Evolutionary conservation across 2,329 filamentous ascomycete species (phyloP).

Genomic region (Helotiales sp.): DNA sequence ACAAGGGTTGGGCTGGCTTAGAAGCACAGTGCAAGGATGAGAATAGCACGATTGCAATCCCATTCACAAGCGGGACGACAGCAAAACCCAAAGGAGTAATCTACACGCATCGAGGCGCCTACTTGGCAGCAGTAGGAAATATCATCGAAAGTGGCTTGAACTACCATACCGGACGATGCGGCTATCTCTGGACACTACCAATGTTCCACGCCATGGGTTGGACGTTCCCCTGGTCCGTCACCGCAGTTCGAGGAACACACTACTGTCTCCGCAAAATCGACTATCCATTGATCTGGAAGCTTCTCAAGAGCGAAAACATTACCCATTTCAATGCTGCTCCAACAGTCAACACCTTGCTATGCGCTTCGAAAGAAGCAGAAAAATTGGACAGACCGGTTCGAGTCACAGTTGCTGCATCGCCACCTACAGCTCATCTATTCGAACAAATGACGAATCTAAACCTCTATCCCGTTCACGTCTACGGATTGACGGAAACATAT

Average conservation of each 20-base stretch:
- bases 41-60: slow-evolving; percentile 79
- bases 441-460: slow-evolving; percentile 84
- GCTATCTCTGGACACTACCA: slow-evolving; percentile 88
- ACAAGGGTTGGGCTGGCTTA: slow-evolving; percentile 75
- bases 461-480: slow-evolving; percentile 87
- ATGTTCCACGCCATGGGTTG: slow-evolving; percentile 73
- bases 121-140: slow-evolving; percentile 82
- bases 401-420: slow-evolving; percentile 90
- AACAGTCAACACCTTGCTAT: slow-evolving; percentile 93
- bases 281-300: slow-evolving; percentile 86
- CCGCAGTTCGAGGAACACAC: slow-evolving; percentile 89
- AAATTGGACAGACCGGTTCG: slow-evolving; percentile 68
- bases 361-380: slow-evolving; percentile 74
- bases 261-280: slow-evolving; percentile 94
- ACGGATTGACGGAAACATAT: slow-evolving; percentile 87
- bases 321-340: slow-evolving; percentile 97
- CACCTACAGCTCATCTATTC: slow-evolving; percentile 86
- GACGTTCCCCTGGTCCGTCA: slow-evolving; percentile 87
- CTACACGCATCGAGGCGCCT: slow-evolving; percentile 85
- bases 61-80: slow-evolving; percentile 93
- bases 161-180: slow-evolving; percentile 64
- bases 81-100: slow-evolving; percentile 90
- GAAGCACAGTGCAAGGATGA: slow-evolving; percentile 69
- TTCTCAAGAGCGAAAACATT: slow-evolving; percentile 82
- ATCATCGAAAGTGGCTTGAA: slow-evolving; percentile 88